Percentiles rank a stretch among this genome's conserved stretches.
These are phyloP conservation scores for Skeletonema marinoi DNA, from an alignment of 108 stramenopile species.

Conservation along the genomic window DNA sequence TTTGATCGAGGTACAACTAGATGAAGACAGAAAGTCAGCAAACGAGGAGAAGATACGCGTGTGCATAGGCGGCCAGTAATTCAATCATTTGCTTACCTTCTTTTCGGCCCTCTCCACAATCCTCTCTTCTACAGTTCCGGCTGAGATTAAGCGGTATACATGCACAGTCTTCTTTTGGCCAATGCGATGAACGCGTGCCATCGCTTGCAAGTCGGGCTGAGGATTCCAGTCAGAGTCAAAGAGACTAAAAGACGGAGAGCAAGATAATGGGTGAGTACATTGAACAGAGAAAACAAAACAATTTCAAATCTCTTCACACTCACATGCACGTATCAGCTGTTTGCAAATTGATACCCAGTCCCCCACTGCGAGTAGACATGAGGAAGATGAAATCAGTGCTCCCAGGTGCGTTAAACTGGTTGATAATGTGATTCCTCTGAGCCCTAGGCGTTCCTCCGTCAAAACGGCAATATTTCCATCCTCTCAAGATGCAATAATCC, in stretches of 20 bases:
- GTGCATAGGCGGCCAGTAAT: background rate
- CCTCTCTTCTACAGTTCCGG: slow-evolving; percentile 90
- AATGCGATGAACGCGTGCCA: slow-evolving; percentile 95
- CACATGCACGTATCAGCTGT: slow-evolving; percentile 92
- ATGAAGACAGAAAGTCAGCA: background rate
- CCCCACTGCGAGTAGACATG: slow-evolving; percentile 93
- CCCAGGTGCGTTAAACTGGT: slow-evolving; percentile 86
- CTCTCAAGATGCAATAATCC: slow-evolving; percentile 78
- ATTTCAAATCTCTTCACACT: background rate
- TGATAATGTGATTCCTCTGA: slow-evolving; percentile 80
- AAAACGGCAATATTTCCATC: slow-evolving; percentile 82
- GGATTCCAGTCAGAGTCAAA: slow-evolving; percentile 92
- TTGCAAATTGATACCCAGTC: slow-evolving; percentile 93
- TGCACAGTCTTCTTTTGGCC: slow-evolving; percentile 92
- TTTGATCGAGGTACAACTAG: slow-evolving; percentile 64
- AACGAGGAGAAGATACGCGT: background rate
- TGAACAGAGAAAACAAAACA: background rate
- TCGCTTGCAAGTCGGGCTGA: slow-evolving; percentile 91
- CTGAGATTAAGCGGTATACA: slow-evolving; percentile 83
- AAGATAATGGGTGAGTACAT: background rate
- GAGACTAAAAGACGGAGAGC: slow-evolving; percentile 10
- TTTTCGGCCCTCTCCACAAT: slow-evolving; percentile 85
- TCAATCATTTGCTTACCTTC: slow-evolving; percentile 36
- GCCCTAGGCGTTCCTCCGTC: slow-evolving; percentile 82
- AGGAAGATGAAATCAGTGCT: slow-evolving; percentile 85